Conservation (phyloP, 2,329 filamentous ascomycete genomes). For the Ceratocystis cubensis region DNA sequence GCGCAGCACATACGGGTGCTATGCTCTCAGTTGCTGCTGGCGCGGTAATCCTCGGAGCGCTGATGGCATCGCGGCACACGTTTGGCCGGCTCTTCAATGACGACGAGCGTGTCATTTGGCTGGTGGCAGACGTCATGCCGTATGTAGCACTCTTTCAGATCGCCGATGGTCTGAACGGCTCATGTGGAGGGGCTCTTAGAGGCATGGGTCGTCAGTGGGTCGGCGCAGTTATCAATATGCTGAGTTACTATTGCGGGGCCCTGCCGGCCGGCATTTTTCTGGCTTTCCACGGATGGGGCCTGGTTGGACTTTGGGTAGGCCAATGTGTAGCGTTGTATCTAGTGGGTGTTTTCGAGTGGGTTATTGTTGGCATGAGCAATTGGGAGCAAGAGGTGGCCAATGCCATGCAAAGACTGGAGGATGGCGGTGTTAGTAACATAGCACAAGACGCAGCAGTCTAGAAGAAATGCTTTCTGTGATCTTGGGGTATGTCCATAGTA, state of each 20-base stretch:
- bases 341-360: slow-evolving; percentile 67
- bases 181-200: slow-evolving; percentile 65
- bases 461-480: background rate
- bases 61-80: slow-evolving; percentile 58
- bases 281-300: slow-evolving; percentile 74
- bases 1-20: slow-evolving; percentile 64
- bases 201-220: slow-evolving; percentile 83
- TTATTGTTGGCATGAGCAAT: slow-evolving; percentile 61
- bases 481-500: background rate
- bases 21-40: slow-evolving; percentile 60
- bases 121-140: slow-evolving; percentile 69
- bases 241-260: slow-evolving; percentile 75
- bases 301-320: slow-evolving; percentile 69
- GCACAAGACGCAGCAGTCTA: background rate
- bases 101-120: slow-evolving; percentile 54
- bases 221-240: slow-evolving; percentile 66
- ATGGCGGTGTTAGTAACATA: slow-evolving; percentile 2
- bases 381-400: slow-evolving; percentile 63
- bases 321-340: slow-evolving; percentile 72
- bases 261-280: slow-evolving; percentile 72
- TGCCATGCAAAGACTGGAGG: slow-evolving; percentile 58
- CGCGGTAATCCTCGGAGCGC: slow-evolving; percentile 48
- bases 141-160: slow-evolving; percentile 85
- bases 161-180: slow-evolving; percentile 74
- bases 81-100: slow-evolving; percentile 75